Base-by-base conservation (phyloP, 2,329 filamentous ascomycete species). In the Curvularia lunata region DNA sequence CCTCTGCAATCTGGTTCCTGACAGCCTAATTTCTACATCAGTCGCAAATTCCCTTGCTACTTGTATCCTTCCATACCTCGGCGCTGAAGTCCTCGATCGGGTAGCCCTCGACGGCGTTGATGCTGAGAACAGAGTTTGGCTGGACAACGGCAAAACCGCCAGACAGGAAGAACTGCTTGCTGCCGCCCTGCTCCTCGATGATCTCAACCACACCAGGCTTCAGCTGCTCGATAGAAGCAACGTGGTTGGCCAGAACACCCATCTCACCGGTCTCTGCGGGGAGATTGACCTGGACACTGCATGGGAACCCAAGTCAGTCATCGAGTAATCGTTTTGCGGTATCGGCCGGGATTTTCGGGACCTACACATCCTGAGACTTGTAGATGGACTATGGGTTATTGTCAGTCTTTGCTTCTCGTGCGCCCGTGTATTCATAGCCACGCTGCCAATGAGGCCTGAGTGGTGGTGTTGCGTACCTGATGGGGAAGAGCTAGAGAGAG, bases 161-260 rank as follows among this genome's bases (percentile, higher is more conserved):
- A 66, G 95, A 97, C 62, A 98, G 86, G 90, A 99, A 99, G 85
- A 95, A 99, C 83, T 96, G 91, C 88, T 99, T 99, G 90, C 79
- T 89, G 68, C 84, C 85, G 76, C 92, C 91, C 76, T 83, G 86
- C 86, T 99, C 95, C 85, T 98, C 94, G 70, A 98, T 87, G 77
- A 99, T 86, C 85, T 98, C 94, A 70, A 99, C 86, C 70, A 98
- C 83, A 76, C 95, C 95, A 62, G 95, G 93, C 87, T 96, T 97
- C 81, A 99, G 86, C 86, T 99, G 95, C 86, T 99, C 95, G 77
- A 99, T 98, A 63, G 93, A 92, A 67, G 95, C 93, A 75, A 99
- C 95, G 87, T 99, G 95, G 86, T 95, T 96, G 79, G 95, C 95
- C 78, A 99, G 90, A 74, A 99, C 90, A 90, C 95, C 95, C 95